Percentiles rank a stretch among this genome's conserved stretches.
Conservation (phyloP, 2,329 filamentous ascomycete genomes). For the Scorias spongiosa region DNA sequence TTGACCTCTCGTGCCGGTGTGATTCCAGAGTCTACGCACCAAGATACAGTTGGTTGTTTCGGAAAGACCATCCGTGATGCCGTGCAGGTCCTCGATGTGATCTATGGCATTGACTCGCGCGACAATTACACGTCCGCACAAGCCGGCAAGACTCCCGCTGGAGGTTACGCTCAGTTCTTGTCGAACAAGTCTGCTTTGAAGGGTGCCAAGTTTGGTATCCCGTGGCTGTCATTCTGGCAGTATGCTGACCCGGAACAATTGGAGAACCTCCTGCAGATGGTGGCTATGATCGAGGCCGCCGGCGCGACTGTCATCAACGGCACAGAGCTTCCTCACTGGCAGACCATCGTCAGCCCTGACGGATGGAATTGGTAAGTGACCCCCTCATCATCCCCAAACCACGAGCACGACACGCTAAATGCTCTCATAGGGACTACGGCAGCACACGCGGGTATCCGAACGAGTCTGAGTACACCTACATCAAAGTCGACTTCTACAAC, state of each 20-base stretch:
- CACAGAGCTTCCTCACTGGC: slow-evolving; percentile 50
- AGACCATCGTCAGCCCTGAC: slow-evolving; percentile 45
- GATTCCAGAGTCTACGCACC: slow-evolving; percentile 50
- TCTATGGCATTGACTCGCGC: slow-evolving; percentile 46
- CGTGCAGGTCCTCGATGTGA: slow-evolving; percentile 49
- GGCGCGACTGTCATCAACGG: slow-evolving; percentile 55
- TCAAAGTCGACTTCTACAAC: slow-evolving; percentile 58
- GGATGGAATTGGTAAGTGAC: slow-evolving; percentile 51
- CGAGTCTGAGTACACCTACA: slow-evolving; percentile 57
- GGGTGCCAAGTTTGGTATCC: slow-evolving; percentile 52
- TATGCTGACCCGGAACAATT: slow-evolving; percentile 43
- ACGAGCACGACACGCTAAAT: background rate
- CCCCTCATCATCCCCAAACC: slow-evolving; percentile 1
- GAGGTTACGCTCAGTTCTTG: slow-evolving; percentile 44
- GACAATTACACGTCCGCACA: slow-evolving; percentile 54
- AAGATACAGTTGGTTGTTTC: slow-evolving; percentile 55
- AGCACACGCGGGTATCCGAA: slow-evolving; percentile 45
- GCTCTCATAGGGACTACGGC: slow-evolving; percentile 37
- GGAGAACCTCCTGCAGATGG: slow-evolving; percentile 31
- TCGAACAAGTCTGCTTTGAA: slow-evolving; percentile 38
- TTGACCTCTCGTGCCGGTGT: slow-evolving; percentile 45
- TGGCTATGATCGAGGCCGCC: slow-evolving; percentile 40
- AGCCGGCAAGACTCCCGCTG: slow-evolving; percentile 35
- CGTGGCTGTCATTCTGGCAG: slow-evolving; percentile 58
- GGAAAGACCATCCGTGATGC: slow-evolving; percentile 56